Conservation (phyloP, 345 rosid genomes). For the Aegle marmelos region DNA sequence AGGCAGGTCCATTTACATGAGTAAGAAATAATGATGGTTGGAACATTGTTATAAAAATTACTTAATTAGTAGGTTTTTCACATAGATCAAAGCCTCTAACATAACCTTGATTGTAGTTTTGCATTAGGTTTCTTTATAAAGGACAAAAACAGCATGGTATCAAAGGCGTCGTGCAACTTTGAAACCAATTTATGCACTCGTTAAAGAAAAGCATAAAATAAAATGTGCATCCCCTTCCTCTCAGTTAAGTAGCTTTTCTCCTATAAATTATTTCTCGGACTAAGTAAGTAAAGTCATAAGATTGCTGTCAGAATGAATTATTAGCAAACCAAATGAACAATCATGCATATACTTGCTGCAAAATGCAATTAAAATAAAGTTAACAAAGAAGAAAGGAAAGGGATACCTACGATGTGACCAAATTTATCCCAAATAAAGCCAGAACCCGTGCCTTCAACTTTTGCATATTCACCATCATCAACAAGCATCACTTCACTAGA, state of each 20-base stretch:
- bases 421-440: slow-evolving; percentile 93
- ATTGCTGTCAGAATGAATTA: background rate
- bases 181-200: background rate
- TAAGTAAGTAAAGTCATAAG: background rate
- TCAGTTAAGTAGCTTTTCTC: background rate
- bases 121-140: background rate
- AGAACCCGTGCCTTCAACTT: slow-evolving; percentile 85
- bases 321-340: background rate
- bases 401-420: slow-evolving; percentile 83
- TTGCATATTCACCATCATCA: slow-evolving; percentile 52
- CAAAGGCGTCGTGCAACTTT: background rate
- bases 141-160: too few species aligned
- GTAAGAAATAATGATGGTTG: background rate
- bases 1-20: background rate
- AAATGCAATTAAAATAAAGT: background rate
- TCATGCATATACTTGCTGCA: background rate
- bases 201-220: background rate
- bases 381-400: background rate
- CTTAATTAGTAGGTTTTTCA: background rate
- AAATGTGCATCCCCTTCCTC: background rate
- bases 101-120: background rate
- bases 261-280: background rate
- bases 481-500: slow-evolving; percentile 14
- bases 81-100: background rate
- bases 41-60: background rate